phyloP scores from a whole-genome alignment of 139 green algal species.

The Nannochloris sp. region DNA sequence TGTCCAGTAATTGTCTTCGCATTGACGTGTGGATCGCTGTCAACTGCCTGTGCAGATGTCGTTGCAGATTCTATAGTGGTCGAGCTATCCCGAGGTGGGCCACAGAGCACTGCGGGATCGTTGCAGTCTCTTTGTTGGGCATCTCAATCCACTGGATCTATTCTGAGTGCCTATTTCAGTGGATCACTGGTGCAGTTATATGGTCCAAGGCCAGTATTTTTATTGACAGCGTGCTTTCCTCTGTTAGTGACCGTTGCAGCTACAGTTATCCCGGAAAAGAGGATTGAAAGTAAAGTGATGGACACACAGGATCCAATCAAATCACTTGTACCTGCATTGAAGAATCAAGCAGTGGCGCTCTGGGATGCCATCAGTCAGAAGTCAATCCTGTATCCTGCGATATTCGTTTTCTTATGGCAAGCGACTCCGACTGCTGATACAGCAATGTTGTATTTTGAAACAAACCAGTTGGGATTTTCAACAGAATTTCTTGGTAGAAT shows the following conservation, averaged over 20 bases:
- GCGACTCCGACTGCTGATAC: constrained; percentile 59
- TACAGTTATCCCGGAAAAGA: constrained; percentile 45
- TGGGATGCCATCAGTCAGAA: constrained; percentile 41
- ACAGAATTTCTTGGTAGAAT: constrained; percentile 87
- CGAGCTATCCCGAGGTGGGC: constrained; percentile 44
- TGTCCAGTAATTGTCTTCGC: constrained; percentile 45
- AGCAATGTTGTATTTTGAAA: constrained; percentile 77
- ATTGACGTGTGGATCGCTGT: constrained; percentile 38
- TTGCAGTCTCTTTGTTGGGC: constrained; percentile 93
- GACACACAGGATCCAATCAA: neutral
- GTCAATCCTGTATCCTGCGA: constrained; percentile 52
- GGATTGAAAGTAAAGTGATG: neutral
- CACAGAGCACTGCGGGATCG: constrained; percentile 61
- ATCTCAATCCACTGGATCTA: constrained; percentile 63
- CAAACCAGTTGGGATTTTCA: constrained; percentile 62
- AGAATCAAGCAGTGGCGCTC: constrained; percentile 30
- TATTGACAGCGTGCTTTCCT: constrained; percentile 54
- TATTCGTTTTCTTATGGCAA: constrained; percentile 75
- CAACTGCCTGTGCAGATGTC: constrained; percentile 82
- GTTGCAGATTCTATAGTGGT: constrained; percentile 97
- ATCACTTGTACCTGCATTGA: constrained; percentile 13
- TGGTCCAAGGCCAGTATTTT: constrained; percentile 53
- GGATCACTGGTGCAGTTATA: constrained; percentile 29
- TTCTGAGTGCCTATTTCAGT: constrained; percentile 76
- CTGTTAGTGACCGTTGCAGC: constrained; percentile 51